These are phyloP conservation scores for Geotrichum phurueaensis DNA, from an alignment of 1,139 yeast species.

Conservation along the genomic window DNA sequence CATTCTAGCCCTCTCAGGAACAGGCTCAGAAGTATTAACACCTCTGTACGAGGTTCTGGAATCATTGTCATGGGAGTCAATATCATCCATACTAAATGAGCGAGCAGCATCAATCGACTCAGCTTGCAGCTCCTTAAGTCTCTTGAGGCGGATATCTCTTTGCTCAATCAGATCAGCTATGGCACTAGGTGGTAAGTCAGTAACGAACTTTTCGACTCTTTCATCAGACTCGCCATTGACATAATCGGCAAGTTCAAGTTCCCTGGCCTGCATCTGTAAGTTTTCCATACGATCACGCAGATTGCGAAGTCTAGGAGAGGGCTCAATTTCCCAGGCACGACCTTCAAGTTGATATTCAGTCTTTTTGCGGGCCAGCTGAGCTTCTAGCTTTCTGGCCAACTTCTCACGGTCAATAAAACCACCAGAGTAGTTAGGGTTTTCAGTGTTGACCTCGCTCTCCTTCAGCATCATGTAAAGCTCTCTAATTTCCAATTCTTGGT, in stretches of 20 bases:
- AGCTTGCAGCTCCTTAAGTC: constrained; percentile 31
- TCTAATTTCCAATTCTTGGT: constrained; percentile 81
- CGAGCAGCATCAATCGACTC: constrained; percentile 32
- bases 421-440: constrained; percentile 35
- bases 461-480: constrained; percentile 69
- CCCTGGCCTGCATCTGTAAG: constrained; percentile 77
- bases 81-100: not conserved
- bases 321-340: constrained; percentile 59
- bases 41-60: constrained; percentile 13
- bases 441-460: constrained; percentile 27
- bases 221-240: constrained; percentile 37
- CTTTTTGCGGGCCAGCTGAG: constrained; percentile 56
- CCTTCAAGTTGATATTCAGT: constrained; percentile 50
- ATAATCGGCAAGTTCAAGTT: constrained; percentile 80
- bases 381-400: constrained; percentile 44
- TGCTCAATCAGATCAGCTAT: constrained; percentile 28
- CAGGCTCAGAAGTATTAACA: constrained; percentile 12
- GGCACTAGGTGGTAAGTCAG: constrained; percentile 19
- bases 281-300: constrained; percentile 82
- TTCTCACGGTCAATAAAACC: constrained; percentile 37
- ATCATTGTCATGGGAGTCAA: constrained; percentile 2
- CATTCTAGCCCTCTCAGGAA: constrained; percentile 25
- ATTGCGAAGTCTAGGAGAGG: constrained; percentile 67
- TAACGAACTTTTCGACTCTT: not conserved
- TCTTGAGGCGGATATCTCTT: constrained; percentile 25